Conservation (phyloP, 352 stramenopile genomes). For the Pythium scleroteichum region DNA sequence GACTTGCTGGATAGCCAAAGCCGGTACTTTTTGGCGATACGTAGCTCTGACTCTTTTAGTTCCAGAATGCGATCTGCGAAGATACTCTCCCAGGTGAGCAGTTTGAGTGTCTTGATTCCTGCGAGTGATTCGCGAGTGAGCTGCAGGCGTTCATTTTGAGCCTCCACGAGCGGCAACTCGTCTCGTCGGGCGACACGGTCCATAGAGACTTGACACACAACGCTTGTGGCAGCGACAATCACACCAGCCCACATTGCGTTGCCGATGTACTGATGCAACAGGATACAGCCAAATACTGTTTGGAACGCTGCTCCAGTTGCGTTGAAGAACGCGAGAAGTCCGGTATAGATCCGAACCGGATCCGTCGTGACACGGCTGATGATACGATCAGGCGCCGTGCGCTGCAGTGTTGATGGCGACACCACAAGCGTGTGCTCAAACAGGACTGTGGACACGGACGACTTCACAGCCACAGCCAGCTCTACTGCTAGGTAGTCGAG, state of each 20-base stretch:
- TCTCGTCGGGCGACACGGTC: constrained; percentile 38
- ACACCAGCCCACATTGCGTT: constrained; percentile 88
- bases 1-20: neutral
- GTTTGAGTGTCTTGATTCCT: constrained; percentile 96
- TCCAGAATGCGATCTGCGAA: constrained; percentile 56
- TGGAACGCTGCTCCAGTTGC: constrained; percentile 46
- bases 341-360: constrained; percentile 90
- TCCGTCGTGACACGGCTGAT: constrained; percentile 97
- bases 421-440: constrained; percentile 82
- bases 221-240: constrained; percentile 80
- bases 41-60: constrained; percentile 30
- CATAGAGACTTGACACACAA: neutral
- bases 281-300: constrained; percentile 54
- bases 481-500: constrained; percentile 51
- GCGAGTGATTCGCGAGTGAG: constrained; percentile 91
- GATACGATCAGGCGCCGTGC: constrained; percentile 89
- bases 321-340: constrained; percentile 7
- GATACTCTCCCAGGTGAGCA: constrained; percentile 93
- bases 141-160: constrained; percentile 93
- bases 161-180: constrained; percentile 83
- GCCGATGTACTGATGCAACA: constrained; percentile 69
- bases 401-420: constrained; percentile 64
- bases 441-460: constrained; percentile 55
- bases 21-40: neutral
- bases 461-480: constrained; percentile 11